Evolutionary conservation across 169 alveolate species (phyloP), one percentile per base, ranked within the genome.

Genomic region (Plasmodium gaboni): DNA sequence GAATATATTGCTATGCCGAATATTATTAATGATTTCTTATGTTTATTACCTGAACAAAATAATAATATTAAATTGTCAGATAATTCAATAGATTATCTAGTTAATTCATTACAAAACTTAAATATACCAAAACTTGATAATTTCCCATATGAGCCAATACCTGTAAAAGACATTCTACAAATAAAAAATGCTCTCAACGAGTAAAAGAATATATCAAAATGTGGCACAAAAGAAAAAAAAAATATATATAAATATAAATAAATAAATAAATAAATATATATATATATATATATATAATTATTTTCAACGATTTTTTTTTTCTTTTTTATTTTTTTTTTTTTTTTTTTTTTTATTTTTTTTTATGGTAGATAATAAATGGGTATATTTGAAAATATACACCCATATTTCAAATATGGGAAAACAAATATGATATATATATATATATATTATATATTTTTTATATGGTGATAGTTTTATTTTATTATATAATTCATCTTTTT

Each of bases 61-160:
- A 22, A 71, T 38, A 59, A 46, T 38, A 1, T 80, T 55, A 80
- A 68, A 55, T 46, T 80, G 64, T 80, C 90, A 38, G 83, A 80
- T 60, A 80, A 57, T 55, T 80, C 90, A 60, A 80, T 80, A 28
- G 90, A 80, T 68, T 80, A 80, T 28, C 53, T 80, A 61, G 57
- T 80, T 51, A 42, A 50, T 6, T 80, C 90, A 2, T 60, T 80
- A 24, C 70, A 80, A 69, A 80, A 80, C 28, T 80, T 80, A 63
- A 42, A 50, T 6, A 80, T 80, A 60, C 90, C 90, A 2, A 80
- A 51, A 48, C 42, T 80, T 24, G 44, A 80, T 15, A 22, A 55
- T 6, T 80, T 80, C 46, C 90, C 90, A 19, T 80, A 80, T 24
- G 90, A 80, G 65, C 90, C 90, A 4, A 80, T 80, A 80, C 90